These are phyloP conservation scores for Austropuccinia psidii DNA, from an alignment of 1,284 basidiomycete species.

Conservation along the genomic window DNA sequence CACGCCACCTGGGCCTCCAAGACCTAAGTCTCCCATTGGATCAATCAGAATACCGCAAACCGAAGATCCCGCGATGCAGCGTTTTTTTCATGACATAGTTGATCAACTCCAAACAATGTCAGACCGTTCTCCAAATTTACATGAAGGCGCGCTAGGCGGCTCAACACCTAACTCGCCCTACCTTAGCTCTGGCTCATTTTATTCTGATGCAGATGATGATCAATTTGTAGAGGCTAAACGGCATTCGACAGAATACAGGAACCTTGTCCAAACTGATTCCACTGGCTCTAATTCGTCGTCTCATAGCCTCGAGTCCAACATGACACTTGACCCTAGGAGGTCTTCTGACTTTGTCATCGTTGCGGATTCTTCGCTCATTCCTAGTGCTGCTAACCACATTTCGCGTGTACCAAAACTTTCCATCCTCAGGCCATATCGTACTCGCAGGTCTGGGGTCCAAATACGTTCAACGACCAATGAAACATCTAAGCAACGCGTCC, in stretches of 20 bases:
- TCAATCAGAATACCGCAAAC: constrained; percentile 52
- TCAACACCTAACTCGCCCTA: constrained; percentile 26
- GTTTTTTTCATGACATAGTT: constrained; percentile 71
- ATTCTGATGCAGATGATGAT: background rate
- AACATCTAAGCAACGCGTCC: constrained; percentile 7
- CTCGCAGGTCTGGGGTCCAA: background rate
- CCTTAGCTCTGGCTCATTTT: constrained; percentile 2
- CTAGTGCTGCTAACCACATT: constrained; percentile 23
- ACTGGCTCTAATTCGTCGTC: constrained; percentile 2
- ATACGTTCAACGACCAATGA: background rate
- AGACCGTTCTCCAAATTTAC: constrained; percentile 46
- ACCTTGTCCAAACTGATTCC: constrained; percentile 9
- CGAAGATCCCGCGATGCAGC: constrained; percentile 63
- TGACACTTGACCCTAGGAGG: background rate
- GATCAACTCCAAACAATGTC: constrained; percentile 69
- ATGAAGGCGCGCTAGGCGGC: constrained; percentile 33
- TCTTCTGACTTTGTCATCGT: constrained; percentile 32
- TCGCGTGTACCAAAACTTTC: constrained; percentile 7
- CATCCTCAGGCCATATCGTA: constrained; percentile 12
- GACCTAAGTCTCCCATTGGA: constrained; percentile 36
- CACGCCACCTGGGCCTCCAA: constrained; percentile 38
- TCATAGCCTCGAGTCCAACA: background rate
- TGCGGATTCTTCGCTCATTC: constrained; percentile 25
- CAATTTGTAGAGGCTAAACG: constrained; percentile 38
- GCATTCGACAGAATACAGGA: too few species aligned